phyloP scores from a whole-genome alignment of 805 yeast genomes.

The Dipodascopsis uninucleata region DNA sequence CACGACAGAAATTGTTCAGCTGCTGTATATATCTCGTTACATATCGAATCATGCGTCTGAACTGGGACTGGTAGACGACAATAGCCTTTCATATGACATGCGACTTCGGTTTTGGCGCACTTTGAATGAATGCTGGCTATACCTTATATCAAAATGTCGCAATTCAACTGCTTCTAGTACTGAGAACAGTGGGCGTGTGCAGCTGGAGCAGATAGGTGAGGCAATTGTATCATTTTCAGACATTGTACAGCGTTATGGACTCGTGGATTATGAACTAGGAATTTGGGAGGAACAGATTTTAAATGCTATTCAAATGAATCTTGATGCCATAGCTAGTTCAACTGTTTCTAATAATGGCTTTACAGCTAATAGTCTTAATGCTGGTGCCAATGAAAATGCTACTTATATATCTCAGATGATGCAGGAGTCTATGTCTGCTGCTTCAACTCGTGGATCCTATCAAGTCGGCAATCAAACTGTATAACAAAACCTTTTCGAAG shows the following conservation, averaged over 20 bases:
- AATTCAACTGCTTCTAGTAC: not conserved
- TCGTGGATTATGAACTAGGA: constrained; percentile 25
- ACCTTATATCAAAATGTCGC: constrained; percentile 1
- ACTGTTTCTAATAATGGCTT: too few species aligned
- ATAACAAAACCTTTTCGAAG: too few species aligned
- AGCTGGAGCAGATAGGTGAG: constrained; percentile 11
- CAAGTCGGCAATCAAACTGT: too few species aligned
- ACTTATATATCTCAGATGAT: too few species aligned
- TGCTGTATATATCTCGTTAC: constrained; percentile 3
- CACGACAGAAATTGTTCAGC: not conserved
- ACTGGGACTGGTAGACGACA: constrained; percentile 17
- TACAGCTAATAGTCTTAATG: too few species aligned
- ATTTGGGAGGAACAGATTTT: constrained; percentile 23
- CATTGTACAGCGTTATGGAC: constrained; percentile 15
- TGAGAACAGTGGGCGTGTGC: not conserved
- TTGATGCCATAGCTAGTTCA: too few species aligned
- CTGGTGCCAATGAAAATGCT: too few species aligned
- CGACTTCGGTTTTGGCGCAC: constrained; percentile 17
- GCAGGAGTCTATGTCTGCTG: too few species aligned
- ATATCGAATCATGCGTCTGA: constrained; percentile 8
- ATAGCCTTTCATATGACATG: not conserved
- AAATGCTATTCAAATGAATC: too few species aligned
- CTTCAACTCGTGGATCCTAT: too few species aligned
- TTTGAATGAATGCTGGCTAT: constrained; percentile 18
- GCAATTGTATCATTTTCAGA: constrained; percentile 12